Evolutionary conservation across 129 eudicot genomes (phyloP), one percentile per base, ranked within the genome.

Genomic region (Arctium lappa): DNA sequence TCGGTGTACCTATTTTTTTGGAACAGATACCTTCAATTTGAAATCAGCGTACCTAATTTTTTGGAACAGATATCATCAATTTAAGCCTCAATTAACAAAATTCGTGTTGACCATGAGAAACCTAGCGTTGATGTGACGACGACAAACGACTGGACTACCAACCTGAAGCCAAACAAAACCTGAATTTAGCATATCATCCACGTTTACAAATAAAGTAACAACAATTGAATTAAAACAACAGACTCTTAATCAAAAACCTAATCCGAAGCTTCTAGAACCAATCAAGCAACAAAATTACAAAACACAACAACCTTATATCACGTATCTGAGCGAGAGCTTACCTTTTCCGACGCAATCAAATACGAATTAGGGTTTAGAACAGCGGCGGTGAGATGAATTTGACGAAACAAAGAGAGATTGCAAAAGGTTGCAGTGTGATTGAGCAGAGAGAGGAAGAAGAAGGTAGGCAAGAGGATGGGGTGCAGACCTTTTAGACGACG

Each of bases 311-410:
- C 60, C 16, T 1, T 39, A 73, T 40, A 40, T 40, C 29, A 22
- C 40, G 78, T 53, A 50, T 36, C 27, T 53, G 78, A 81, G 34
- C 79, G 37, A 77, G 30, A 62, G 73, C n/a, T 78, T 36, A 78
- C 79, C 79, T 78, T 12, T 74, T 72, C 31, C 74, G 62, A 31
- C 13, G 75, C n/a, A 11, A 62, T 46, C 37, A 36, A 4, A 12
- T n/a, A 72, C 3, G 39, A 72, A 60, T 38, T 81, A 81, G 85
- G 85, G 85, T 62, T 81, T 74, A 8, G 85, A 72, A 73, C 27
- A 73, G 79, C 44, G 79, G 85, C 74, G 84, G 85, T 60, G 79
- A 27, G 78, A 72, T 72, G 84, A 71, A 80, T 32, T 30, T 32
- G 83, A 69, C 29, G 60, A 80, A 72, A 80, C 9, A 42, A n/a